A percentile compares a stretch with the other conserved stretches of the same genome.
phyloP scores from a whole-genome alignment of 371 early-diverging fungal genomes.

The Funneliformis caledonium region DNA sequence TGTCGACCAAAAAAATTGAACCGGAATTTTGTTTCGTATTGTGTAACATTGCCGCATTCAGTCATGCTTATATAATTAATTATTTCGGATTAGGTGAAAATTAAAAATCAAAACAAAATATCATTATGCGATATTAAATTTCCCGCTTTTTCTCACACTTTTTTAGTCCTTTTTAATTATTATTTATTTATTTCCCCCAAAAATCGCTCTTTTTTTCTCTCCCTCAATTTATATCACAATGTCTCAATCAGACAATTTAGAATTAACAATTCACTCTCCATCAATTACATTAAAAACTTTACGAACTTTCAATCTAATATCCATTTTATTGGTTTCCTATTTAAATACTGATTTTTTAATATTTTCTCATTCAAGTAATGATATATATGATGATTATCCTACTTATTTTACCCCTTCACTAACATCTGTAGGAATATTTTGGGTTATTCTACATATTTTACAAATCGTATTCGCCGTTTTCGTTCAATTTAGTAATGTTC shows the following conservation, averaged over 20 bases:
- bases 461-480: conserved; percentile 15
- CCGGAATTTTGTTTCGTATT: too few species aligned
- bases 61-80: too few species aligned
- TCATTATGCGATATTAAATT: too few species aligned
- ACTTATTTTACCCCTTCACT: conserved; percentile 23
- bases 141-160: too few species aligned
- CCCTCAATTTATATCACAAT: too few species aligned
- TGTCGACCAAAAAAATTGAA: too few species aligned
- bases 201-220: too few species aligned
- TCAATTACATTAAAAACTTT: background rate
- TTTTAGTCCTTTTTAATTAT: too few species aligned
- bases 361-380: background rate
- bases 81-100: too few species aligned
- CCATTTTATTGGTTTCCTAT: background rate
- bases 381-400: conserved; percentile 2
- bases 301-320: background rate
- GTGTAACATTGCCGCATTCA: too few species aligned
- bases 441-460: background rate
- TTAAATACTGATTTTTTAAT: background rate
- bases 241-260: background rate
- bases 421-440: conserved; percentile 33
- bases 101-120: too few species aligned
- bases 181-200: too few species aligned
- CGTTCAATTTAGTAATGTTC: conserved; percentile 17
- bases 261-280: background rate